These are phyloP conservation scores for Dentipellis fragilis DNA, from an alignment of 768 basidiomycete species.

Conservation along the genomic window DNA sequence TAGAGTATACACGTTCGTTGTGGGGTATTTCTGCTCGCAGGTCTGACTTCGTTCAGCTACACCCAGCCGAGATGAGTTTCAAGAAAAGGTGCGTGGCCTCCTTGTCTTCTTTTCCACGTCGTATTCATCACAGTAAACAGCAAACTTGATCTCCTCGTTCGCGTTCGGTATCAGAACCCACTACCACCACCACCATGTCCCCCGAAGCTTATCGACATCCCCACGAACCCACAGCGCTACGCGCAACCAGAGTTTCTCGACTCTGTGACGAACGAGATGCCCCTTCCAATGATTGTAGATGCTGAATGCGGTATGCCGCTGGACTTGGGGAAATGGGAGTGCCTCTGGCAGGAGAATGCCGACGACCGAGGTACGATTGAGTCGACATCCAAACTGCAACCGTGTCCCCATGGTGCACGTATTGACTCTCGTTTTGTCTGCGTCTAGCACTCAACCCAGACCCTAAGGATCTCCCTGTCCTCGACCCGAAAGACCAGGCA, in stretches of 20 bases:
- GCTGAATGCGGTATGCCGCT: slow-evolving; percentile 96
- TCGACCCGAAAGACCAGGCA: slow-evolving; percentile 70
- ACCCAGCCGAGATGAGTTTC: slow-evolving; percentile 30
- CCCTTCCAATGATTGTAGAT: slow-evolving; percentile 92
- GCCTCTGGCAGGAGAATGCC: slow-evolving; percentile 73
- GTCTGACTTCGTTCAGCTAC: no score
- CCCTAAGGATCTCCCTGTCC: slow-evolving; percentile 39
- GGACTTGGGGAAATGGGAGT: slow-evolving; percentile 75
- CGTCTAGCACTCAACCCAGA: slow-evolving; percentile 55
- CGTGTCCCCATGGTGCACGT: neutral
- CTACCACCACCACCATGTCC: slow-evolving; percentile 95
- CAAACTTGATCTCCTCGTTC: slow-evolving; percentile 85
- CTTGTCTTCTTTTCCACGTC: neutral
- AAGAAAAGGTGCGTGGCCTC: slow-evolving; percentile 37
- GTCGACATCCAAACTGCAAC: neutral
- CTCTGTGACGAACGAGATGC: slow-evolving; percentile 67
- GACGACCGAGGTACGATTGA: slow-evolving; percentile 48
- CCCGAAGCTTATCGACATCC: slow-evolving; percentile 85
- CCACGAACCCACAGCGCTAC: slow-evolving; percentile 85
- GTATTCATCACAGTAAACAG: slow-evolving; percentile 21
- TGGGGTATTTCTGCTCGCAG: no score
- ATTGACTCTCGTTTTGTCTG: slow-evolving; percentile 1
- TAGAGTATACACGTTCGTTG: no score
- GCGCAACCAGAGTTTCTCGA: slow-evolving; percentile 80
- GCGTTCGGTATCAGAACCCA: slow-evolving; percentile 90